Evolutionary conservation across 345 rosid genomes (phyloP).

Genomic region (Aquilaria malaccensis): DNA sequence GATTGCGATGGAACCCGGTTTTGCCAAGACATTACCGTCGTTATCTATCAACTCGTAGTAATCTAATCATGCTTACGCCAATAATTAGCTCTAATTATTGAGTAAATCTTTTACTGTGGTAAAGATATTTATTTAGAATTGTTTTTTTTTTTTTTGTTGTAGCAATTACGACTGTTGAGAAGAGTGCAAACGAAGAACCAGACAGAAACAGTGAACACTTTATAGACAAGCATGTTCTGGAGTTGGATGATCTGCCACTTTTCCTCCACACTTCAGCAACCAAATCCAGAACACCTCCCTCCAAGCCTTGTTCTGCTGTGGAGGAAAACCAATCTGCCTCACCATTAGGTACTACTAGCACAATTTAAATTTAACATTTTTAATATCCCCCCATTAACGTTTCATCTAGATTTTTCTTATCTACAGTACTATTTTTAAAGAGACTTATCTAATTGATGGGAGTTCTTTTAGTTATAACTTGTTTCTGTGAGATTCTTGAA

Average conservation of each 20-base stretch:
- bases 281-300: background rate
- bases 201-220: slow-evolving; percentile 6
- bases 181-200: slow-evolving; percentile 14
- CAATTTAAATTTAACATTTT: background rate
- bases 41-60: slow-evolving; percentile 37
- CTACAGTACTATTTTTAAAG: too few species aligned
- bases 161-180: slow-evolving; percentile 14
- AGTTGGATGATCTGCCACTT: slow-evolving; percentile 27
- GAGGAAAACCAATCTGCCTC: slow-evolving; percentile 4
- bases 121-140: background rate
- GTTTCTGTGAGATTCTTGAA: too few species aligned
- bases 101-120: background rate
- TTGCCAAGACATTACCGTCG: slow-evolving; percentile 38
- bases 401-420: background rate
- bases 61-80: background rate
- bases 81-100: background rate
- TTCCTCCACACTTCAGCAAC: slow-evolving; percentile 20
- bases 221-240: slow-evolving; percentile 10
- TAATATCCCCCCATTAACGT: background rate
- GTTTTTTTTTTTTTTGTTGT: slow-evolving; percentile 7
- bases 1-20: slow-evolving; percentile 32
- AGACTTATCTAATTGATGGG: too few species aligned
- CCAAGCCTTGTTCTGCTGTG: slow-evolving; percentile 13
- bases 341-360: slow-evolving; percentile 13
- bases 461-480: too few species aligned